Base-by-base conservation (phyloP, 2,329 filamentous ascomycete genomes). In the Ophiobolus disseminans region DNA sequence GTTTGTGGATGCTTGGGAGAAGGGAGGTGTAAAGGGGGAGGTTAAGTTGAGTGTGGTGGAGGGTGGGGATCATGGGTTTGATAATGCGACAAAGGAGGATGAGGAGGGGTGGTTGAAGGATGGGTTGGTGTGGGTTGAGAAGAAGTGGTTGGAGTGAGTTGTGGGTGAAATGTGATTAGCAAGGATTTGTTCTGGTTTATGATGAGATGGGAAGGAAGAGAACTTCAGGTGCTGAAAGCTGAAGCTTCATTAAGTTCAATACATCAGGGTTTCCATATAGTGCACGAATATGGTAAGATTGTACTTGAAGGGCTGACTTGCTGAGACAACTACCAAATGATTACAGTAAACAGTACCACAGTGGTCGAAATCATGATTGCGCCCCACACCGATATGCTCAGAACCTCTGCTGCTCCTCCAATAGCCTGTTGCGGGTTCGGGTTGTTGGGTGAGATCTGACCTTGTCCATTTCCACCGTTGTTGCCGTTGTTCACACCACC, bases 1-100 rank as follows among this genome's bases (percentile, higher is more conserved):
- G 3, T 73, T 72, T 49, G 62, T 62, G 20, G 40, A 58, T 19
- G 66, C 63, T 48, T 60, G 52, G 21, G 48, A 52, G 37, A 40
- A 39, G 22, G 42, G 63, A 22, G 45, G 50, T n/a, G 53, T 51
- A 3, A 31, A 40, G 10, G 30, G 20, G 10, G 57, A 65, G 40
- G 49, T 68, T 1, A 64, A 41, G 40, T 44, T 70, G 3, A 50
- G 54, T 36, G 43, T 58, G 11, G 17, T 50, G 34, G 17, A 59
- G 10, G 57, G 58, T 0, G 40, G 53, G 36, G 64, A 71, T 28
- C 70, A 73, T 55, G 70, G 69, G 6, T 73, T 73, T 37, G 69
- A 71, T 47, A 48, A 42, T 19, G 50, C 49, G 14, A n/a, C 42
- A 3, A 60, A 57, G 19, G 62, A 69, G 30, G 58, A 63, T 20